phyloP scores from a whole-genome alignment of 306 rosid species.

The Castanea sativa region DNA sequence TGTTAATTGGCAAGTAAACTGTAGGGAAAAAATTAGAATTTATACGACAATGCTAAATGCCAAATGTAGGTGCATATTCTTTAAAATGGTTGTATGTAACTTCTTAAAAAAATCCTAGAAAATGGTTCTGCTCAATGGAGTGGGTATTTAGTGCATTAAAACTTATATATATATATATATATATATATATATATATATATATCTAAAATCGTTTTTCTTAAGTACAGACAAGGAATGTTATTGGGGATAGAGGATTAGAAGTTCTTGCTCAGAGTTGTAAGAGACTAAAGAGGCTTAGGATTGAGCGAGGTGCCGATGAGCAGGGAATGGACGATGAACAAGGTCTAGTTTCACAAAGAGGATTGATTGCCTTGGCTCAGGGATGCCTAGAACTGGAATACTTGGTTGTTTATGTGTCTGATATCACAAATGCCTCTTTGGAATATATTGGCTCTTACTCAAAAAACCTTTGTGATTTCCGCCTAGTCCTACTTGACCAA shows the following conservation, averaged over 20 bases:
- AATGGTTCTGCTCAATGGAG: background rate
- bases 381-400: conserved; percentile 90
- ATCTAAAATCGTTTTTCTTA: conserved; percentile 5
- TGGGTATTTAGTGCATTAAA: conserved; percentile 13
- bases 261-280: conserved; percentile 74
- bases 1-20: background rate
- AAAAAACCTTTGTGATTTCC: conserved; percentile 82
- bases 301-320: conserved; percentile 91
- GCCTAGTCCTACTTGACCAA: conserved; percentile 83
- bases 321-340: conserved; percentile 87
- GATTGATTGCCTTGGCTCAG: conserved; percentile 79
- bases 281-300: conserved; percentile 78
- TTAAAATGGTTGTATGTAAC: background rate
- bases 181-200: background rate
- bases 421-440: conserved; percentile 70
- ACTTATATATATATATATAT: background rate
- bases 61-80: background rate
- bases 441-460: conserved; percentile 70
- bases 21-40: background rate
- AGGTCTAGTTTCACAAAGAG: conserved; percentile 91
- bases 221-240: conserved; percentile 87
- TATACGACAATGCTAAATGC: background rate
- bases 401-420: conserved; percentile 86
- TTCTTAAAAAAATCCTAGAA: background rate
- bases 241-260: conserved; percentile 96